phyloP scores from a whole-genome alignment of 2,329 filamentous ascomycete genomes.

The Aspergillaceae sp. region DNA sequence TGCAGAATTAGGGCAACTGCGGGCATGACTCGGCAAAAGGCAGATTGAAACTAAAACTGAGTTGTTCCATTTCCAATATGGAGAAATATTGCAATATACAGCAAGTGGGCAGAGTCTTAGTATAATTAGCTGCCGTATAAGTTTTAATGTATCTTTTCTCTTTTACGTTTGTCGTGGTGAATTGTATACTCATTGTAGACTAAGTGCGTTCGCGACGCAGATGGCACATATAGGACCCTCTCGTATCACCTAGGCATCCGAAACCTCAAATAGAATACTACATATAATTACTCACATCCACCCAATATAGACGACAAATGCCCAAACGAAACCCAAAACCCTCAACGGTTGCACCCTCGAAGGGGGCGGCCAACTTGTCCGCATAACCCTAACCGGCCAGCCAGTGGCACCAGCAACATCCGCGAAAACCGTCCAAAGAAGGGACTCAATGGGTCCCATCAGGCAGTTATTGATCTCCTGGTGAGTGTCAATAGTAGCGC shows the following conservation, averaged over 20 bases:
- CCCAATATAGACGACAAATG: background rate
- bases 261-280: too few species aligned
- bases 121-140: too few species aligned
- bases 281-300: background rate
- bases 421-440: constrained; percentile 44
- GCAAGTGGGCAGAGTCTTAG: too few species aligned
- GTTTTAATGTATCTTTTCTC: too few species aligned
- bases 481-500: constrained; percentile 41
- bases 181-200: too few species aligned
- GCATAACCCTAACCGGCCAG: constrained; percentile 45
- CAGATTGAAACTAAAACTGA: too few species aligned
- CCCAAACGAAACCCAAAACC: constrained; percentile 16
- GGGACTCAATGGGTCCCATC: constrained; percentile 51
- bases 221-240: too few species aligned
- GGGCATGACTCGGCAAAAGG: background rate
- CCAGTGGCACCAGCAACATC: constrained; percentile 44
- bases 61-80: too few species aligned
- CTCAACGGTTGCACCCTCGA: constrained; percentile 52
- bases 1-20: background rate
- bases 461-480: constrained; percentile 48
- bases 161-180: too few species aligned
- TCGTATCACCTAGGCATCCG: too few species aligned
- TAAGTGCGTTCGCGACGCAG: too few species aligned
- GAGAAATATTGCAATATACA: too few species aligned
- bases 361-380: constrained; percentile 54